Percentiles rank a stretch among this genome's conserved stretches.
phyloP scores from a whole-genome alignment of 2,329 filamentous ascomycete species.

The Phaeosphaeria sp. region DNA sequence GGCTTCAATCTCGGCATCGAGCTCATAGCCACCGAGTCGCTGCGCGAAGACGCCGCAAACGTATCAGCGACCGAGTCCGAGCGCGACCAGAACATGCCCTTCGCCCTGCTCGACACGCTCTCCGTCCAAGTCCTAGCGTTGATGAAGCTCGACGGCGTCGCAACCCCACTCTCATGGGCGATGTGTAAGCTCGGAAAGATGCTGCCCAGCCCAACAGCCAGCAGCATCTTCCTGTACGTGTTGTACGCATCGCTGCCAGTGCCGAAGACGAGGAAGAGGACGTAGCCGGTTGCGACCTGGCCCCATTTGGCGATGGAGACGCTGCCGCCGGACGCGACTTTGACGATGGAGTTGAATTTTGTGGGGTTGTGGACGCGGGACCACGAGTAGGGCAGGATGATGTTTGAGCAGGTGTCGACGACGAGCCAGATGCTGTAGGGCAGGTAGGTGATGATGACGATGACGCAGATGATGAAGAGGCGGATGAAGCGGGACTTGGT shows the following conservation, averaged over 20 bases:
- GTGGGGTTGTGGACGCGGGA: conserved; percentile 56
- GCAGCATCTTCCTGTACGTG: conserved; percentile 35
- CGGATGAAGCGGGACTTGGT: conserved; percentile 68
- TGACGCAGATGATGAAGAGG: conserved; percentile 63
- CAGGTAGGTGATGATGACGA: conserved; percentile 59
- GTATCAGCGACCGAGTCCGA: conserved; percentile 23
- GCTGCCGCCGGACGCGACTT: conserved; percentile 53
- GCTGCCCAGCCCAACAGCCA: conserved; percentile 34
- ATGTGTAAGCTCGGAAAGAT: conserved; percentile 39
- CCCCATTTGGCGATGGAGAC: conserved; percentile 65
- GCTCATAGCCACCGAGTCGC: conserved; percentile 14
- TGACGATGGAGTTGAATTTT: conserved; percentile 58
- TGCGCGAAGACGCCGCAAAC: conserved; percentile 8
- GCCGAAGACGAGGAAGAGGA: conserved; percentile 70
- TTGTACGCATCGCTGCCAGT: conserved; percentile 65
- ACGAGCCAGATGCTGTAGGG: conserved; percentile 60
- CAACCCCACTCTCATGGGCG: conserved; percentile 17
- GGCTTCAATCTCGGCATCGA: conserved; percentile 4
- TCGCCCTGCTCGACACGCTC: conserved; percentile 30
- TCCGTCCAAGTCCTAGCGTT: conserved; percentile 24
- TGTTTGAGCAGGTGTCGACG: conserved; percentile 22
- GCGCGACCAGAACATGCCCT: conserved; percentile 30
- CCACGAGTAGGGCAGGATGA: conserved; percentile 61
- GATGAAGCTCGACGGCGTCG: conserved; percentile 22
- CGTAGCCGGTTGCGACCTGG: conserved; percentile 59